Conservation (phyloP, 805 yeast genomes). For the Wickerhamomyces pijperi region DNA sequence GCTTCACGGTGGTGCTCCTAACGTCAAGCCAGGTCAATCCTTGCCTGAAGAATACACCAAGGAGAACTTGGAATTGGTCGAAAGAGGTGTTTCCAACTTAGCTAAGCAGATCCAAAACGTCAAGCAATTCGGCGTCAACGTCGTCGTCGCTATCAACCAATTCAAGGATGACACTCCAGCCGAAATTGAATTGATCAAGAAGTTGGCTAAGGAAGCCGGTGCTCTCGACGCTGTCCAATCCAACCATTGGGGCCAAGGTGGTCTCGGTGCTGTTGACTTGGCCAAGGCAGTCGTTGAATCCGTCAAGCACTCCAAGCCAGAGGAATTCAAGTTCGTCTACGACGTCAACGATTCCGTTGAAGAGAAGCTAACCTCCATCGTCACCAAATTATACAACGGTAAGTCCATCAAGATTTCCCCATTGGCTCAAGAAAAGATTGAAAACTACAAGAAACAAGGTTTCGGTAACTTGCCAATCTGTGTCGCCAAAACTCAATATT, state of each 20-base stretch:
- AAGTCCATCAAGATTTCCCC: slow-evolving; percentile 71
- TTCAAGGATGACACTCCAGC: slow-evolving; percentile 73
- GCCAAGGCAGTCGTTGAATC: slow-evolving; percentile 80
- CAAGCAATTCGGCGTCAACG: slow-evolving; percentile 77
- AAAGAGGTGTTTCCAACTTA: slow-evolving; percentile 76
- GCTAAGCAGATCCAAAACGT: slow-evolving; percentile 86
- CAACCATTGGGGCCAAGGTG: slow-evolving; percentile 95
- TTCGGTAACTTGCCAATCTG: slow-evolving; percentile 88
- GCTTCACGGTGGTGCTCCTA: slow-evolving; percentile 95
- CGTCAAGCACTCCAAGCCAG: slow-evolving; percentile 30
- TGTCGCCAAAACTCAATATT: slow-evolving; percentile 95
- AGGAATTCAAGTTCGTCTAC: slow-evolving; percentile 53
- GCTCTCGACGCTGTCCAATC: slow-evolving; percentile 85
- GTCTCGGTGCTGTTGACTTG: slow-evolving; percentile 74
- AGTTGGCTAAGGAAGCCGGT: slow-evolving; percentile 82
- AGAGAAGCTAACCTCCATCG: slow-evolving; percentile 69
- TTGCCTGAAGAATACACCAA: slow-evolving; percentile 71
- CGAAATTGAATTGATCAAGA: slow-evolving; percentile 71
- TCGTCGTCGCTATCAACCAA: slow-evolving; percentile 87
- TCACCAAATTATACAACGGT: slow-evolving; percentile 89
- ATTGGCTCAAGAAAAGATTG: slow-evolving; percentile 72
- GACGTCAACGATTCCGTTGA: slow-evolving; percentile 64
- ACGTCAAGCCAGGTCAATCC: slow-evolving; percentile 86
- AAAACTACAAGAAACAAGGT: slow-evolving; percentile 75
- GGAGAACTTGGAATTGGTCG: slow-evolving; percentile 72